These are phyloP conservation scores for Brassica hybrid DNA, from an alignment of 441 rosid species.

Conservation along the genomic window DNA sequence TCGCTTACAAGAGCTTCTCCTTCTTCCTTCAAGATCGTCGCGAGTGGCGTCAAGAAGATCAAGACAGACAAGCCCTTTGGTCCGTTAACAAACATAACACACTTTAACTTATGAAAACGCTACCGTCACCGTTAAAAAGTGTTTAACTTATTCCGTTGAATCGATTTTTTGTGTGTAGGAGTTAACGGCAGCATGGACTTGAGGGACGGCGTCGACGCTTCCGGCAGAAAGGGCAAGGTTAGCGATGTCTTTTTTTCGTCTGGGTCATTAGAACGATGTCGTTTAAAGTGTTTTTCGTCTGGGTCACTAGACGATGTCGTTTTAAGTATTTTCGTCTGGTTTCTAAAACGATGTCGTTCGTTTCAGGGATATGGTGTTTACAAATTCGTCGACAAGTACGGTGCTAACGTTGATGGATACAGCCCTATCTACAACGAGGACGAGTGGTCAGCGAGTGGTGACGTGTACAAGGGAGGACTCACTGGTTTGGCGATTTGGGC, in stretches of 20 bases:
- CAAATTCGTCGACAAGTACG: no score
- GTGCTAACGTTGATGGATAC: constrained; percentile 69
- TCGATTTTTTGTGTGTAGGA: not conserved
- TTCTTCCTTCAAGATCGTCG: constrained; percentile 57
- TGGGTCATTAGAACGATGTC: no score
- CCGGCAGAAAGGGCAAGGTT: no score
- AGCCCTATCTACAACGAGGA: constrained; percentile 81
- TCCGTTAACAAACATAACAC: not conserved
- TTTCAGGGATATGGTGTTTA: no score
- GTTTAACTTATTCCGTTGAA: constrained; percentile 5
- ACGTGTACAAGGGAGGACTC: constrained; percentile 77
- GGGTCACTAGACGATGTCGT: no score
- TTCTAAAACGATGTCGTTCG: no score
- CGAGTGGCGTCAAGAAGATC: constrained; percentile 66
- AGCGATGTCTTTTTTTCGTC: no score
- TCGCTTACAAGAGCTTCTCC: constrained; percentile 55
- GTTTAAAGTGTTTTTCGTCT: no score
- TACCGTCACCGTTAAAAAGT: not conserved
- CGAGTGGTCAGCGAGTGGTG: constrained; percentile 88
- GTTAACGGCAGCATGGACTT: no score
- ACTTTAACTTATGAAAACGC: not conserved
- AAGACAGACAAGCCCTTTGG: constrained; percentile 70
- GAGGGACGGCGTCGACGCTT: no score
- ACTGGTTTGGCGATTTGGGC: constrained; percentile 99
- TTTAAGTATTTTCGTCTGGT: no score